Evolutionary conservation across 345 rosid genomes (phyloP), one percentile per base, ranked within the genome.

Genomic region (Brassica juncea): DNA sequence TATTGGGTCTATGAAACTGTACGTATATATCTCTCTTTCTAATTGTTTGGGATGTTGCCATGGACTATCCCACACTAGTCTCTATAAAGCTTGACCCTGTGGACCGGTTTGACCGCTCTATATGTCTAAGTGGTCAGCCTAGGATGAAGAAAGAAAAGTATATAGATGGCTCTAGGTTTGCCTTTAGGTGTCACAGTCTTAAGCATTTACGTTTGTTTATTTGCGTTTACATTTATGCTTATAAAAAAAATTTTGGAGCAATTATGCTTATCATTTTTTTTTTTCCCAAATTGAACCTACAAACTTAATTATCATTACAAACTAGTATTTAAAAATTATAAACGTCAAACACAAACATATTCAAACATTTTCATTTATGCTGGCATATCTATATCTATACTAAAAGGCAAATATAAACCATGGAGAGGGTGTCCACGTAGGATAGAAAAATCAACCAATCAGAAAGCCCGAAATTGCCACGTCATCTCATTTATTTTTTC

Each of bases 1-100:
- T 86, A 86, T 68, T 94, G 97, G 93, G 47, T 90, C 68, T 94
- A 94, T 76, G 95, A 92, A 78, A 89, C 89, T 89, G 99, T 94
- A 83, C 6, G 73, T 23, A n/a, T n/a, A n/a, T n/a, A 63, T 71
- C 44, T 68, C 61, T 55, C 74, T 66, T 15, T n/a, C 68, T 59
- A 58, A 9, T 72, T 16, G 0, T n/a, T 58, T 32, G 16, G 16
- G 14, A 49, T 32, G 62, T 32, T 77, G 64, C 6, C 21, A 9
- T 61, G 54, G 12, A 47, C 30, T 44, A 59, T 3, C 73, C 68
- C 60, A 39, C 11, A 11, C n/a, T 39, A 49, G 30, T 37, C 44
- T 4, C 68, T 42, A 42, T 6, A 39, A n/a, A 27, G 44, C 52
- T 8, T 35, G 16, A 37, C 35, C 35, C 15, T 35, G 37, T 67